A percentile compares a stretch with the other conserved stretches of the same genome.
phyloP scores from a whole-genome alignment of 768 basidiomycete genomes.

The Sarcodon aspratus region DNA sequence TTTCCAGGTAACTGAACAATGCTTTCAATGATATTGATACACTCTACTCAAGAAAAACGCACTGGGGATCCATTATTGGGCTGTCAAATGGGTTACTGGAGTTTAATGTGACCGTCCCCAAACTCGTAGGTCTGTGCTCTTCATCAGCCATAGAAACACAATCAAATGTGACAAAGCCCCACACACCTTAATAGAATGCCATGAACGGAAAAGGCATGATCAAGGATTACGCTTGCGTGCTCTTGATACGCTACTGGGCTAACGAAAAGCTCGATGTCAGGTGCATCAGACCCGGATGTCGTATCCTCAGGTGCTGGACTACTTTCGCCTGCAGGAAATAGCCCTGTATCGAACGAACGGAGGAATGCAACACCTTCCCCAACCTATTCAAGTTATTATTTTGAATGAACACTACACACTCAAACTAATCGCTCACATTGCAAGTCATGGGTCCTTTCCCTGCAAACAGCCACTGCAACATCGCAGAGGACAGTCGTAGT shows the following conservation, averaged over 20 bases:
- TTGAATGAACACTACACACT: background rate
- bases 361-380: conserved; percentile 43
- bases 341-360: conserved; percentile 31
- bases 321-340: conserved; percentile 24
- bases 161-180: conserved; percentile 3
- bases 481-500: background rate
- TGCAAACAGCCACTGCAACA: background rate
- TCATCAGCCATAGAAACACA: conserved; percentile 9
- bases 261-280: conserved; percentile 23
- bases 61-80: conserved; percentile 16
- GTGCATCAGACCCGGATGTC: conserved; percentile 20
- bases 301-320: conserved; percentile 12
- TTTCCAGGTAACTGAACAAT: conserved; percentile 7
- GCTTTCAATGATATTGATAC: background rate
- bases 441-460: conserved; percentile 3
- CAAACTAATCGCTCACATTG: background rate
- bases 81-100: conserved; percentile 12
- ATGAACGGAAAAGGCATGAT: background rate
- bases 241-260: conserved; percentile 4
- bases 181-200: background rate
- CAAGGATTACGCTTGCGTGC: background rate
- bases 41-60: conserved; percentile 7
- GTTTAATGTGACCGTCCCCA: conserved; percentile 20
- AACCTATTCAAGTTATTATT: conserved; percentile 10
- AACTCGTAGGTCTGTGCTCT: conserved; percentile 28